Evolutionary conservation across 139 green algal species (phyloP).

Genomic region (Microglena sp.): DNA sequence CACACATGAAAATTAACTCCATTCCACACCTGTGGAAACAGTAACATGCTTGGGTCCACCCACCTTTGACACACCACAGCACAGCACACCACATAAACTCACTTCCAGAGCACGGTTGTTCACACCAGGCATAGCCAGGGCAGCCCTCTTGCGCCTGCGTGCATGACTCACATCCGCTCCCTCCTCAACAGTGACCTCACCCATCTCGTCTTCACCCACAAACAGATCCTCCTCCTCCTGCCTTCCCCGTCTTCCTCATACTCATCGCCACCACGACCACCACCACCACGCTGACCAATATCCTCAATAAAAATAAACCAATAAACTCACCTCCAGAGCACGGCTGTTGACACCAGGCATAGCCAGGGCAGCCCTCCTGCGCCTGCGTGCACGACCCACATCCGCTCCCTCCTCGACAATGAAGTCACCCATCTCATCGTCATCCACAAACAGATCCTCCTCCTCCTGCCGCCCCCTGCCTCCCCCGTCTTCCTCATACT

Average conservation of each 20-base stretch:
- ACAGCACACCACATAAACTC: no score
- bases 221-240: conserved; percentile 14
- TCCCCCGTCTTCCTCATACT: neutral
- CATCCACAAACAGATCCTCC: conserved; percentile 19
- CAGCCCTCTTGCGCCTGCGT: conserved; percentile 6
- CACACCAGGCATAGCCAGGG: conserved; percentile 3
- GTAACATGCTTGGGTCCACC: no score
- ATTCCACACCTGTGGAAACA: no score
- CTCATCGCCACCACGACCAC: neutral
- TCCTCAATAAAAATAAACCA: conserved; percentile 9
- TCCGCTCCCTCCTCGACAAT: conserved; percentile 74
- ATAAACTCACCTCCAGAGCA: neutral
- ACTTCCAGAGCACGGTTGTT: neutral
- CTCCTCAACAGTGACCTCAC: conserved; percentile 83
- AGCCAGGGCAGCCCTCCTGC: conserved; percentile 11
- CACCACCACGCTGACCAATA: neutral
- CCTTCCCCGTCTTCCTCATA: neutral
- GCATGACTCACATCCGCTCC: conserved; percentile 22
- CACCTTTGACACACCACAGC: no score
- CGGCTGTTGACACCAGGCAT: neutral
- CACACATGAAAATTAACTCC: no score
- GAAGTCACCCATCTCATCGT: conserved; percentile 76
- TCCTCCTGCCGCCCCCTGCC: conserved; percentile 1
- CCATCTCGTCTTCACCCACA: conserved; percentile 56
- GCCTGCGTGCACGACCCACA: conserved; percentile 12